Base-by-base conservation (phyloP, 1,139 yeast species). In the Eremothecium gossypii region DNA sequence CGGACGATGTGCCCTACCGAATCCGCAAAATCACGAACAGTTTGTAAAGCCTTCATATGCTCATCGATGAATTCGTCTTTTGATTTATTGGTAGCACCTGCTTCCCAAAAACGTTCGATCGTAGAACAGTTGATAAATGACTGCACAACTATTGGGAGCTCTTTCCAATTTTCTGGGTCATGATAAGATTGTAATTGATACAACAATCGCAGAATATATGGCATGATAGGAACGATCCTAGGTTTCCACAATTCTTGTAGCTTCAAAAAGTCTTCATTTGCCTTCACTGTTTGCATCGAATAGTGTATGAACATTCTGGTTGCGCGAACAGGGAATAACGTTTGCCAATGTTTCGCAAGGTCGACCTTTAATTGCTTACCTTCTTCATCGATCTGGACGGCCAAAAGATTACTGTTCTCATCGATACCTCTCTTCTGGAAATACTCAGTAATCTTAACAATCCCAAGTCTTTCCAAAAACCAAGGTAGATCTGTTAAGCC, bases 391-490 rank as follows among this genome's bases (percentile, higher is more conserved):
- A 93, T 89, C 43, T 76, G 73, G 0, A 93, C 83, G 40, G 77
- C 75, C 41, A 89, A 63, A 43, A 93, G 65, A 59, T 89, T 79
- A 1, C 95, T 82, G 26, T 71, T 66, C 2, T 89, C 86, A 1
- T 84, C 74, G 27, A 89, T 91, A 7, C 85, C 86, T 51, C 97
- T 71, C 11, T 77, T 74, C 50, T 81, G 80, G 64, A 93, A 89
- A 58, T 93, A 93, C 44, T 83, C 83, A 0, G 96, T 95, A 56
- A 93, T 91, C 59, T 79, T 79, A 3, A 87, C 97, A 41, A 93
- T 85, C 3, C 98, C 98, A 44, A 93, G 74, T 54, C 97, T 74
- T 63, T 89, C 97, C 96, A 91, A 89, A 54, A 93, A 93, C 96
- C 97, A 89, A 50, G 86, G 95, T 41, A 93, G 69, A 56, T 91